These are phyloP conservation scores for Mycena galopus DNA, from an alignment of 768 basidiomycete genomes.

Conservation along the genomic window DNA sequence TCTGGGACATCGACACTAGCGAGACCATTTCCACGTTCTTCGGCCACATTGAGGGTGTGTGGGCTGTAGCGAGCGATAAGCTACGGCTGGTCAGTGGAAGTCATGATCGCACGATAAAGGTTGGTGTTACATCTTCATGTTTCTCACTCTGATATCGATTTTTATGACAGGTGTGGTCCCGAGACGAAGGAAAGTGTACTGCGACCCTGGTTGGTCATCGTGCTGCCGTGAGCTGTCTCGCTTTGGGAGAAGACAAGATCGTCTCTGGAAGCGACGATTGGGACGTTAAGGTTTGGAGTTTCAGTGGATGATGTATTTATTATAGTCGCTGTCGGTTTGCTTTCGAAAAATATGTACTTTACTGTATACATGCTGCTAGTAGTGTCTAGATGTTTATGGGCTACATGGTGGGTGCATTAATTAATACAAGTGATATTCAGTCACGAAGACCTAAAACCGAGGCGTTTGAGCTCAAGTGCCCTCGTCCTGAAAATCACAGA, in stretches of 20 bases:
- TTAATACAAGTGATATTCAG: background rate
- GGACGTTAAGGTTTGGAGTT: constrained; percentile 88
- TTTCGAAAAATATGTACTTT: constrained; percentile 10
- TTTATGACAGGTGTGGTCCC: constrained; percentile 88
- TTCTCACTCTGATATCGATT: constrained; percentile 25
- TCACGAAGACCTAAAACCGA: constrained; percentile 17
- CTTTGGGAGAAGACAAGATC: constrained; percentile 93
- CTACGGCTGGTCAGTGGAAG: constrained; percentile 92
- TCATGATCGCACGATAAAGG: constrained; percentile 98
- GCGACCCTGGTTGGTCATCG: constrained; percentile 94
- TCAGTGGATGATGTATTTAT: constrained; percentile 54
- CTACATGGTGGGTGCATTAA: constrained; percentile 17
- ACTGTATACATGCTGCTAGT: constrained; percentile 6
- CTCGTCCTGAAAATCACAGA: constrained; percentile 17
- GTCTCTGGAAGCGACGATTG: constrained; percentile 97
- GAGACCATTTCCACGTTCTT: constrained; percentile 87
- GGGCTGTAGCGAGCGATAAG: constrained; percentile 94
- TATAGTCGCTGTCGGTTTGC: constrained; percentile 6
- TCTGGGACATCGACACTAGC: constrained; percentile 95
- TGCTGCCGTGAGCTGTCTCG: constrained; percentile 92
- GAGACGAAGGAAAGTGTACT: constrained; percentile 88
- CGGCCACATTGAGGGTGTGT: constrained; percentile 98
- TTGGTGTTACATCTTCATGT: constrained; percentile 43
- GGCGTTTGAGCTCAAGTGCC: constrained; percentile 21
- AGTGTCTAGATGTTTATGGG: constrained; percentile 17